Conservation (phyloP, 108 stramenopile genomes). For the Seminavis robusta region DNA sequence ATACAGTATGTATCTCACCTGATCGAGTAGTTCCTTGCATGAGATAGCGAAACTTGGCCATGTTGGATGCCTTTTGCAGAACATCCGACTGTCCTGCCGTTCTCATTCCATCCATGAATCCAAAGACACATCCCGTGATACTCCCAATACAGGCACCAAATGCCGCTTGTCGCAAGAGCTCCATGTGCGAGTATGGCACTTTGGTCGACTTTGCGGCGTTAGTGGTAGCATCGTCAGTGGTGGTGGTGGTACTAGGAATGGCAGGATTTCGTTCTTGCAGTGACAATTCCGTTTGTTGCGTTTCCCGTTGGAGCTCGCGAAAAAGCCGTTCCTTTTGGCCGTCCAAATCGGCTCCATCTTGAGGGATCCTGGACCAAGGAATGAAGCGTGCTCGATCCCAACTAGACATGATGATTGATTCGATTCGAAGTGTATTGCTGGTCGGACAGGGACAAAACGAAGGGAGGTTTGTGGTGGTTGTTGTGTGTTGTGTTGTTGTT, state of each 20-base stretch:
- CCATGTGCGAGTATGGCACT: slow-evolving; percentile 50
- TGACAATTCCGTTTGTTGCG: slow-evolving; percentile 30
- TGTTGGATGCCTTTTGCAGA: slow-evolving; percentile 60
- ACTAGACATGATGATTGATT: slow-evolving; percentile 52
- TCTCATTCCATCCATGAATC: slow-evolving; percentile 87
- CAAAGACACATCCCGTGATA: slow-evolving; percentile 83
- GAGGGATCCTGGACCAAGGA: slow-evolving; percentile 64
- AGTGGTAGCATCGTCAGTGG: slow-evolving; percentile 1
- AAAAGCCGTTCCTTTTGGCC: slow-evolving; percentile 63
- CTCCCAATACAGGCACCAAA: slow-evolving; percentile 79
- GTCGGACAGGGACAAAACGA: background rate
- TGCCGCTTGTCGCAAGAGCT: slow-evolving; percentile 59
- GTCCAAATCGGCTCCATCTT: slow-evolving; percentile 37
- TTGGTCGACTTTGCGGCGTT: slow-evolving; percentile 24
- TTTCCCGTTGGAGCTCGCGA: slow-evolving; percentile 64
- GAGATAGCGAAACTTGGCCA: slow-evolving; percentile 67
- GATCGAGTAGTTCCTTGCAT: slow-evolving; percentile 72
- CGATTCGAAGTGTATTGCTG: background rate
- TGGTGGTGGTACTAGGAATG: background rate
- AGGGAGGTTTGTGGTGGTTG: background rate
- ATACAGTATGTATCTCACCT: slow-evolving; percentile 63
- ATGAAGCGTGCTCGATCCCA: slow-evolving; percentile 81
- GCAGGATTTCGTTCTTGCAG: slow-evolving; percentile 7
- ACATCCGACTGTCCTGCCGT: slow-evolving; percentile 53
- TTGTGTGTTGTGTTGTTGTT: background rate